These are phyloP conservation scores for Eragrostis curvula DNA, from an alignment of 176 grass and related monocot genomes.

Conservation along the genomic window DNA sequence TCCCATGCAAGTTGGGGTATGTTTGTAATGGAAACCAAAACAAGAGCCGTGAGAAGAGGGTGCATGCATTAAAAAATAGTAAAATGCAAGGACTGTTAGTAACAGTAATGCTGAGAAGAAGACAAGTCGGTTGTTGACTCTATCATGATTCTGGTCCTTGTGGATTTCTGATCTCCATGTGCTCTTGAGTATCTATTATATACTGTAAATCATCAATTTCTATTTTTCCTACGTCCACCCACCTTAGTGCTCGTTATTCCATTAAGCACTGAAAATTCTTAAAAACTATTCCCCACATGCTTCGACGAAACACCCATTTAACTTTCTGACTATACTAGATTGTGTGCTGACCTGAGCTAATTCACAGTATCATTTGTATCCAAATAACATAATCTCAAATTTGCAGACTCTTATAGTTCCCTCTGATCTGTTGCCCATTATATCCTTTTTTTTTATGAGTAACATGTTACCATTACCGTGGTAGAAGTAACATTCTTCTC, in stretches of 20 bases:
- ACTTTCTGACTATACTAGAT: conserved; percentile 11
- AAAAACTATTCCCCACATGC: not conserved
- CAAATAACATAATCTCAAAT: conserved; percentile 28
- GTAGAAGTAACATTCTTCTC: conserved; percentile 35
- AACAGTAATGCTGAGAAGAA: not conserved
- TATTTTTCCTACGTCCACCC: not conserved
- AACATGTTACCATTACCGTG: conserved; percentile 8
- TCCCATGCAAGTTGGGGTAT: not conserved
- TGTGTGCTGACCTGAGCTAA: not conserved
- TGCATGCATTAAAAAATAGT: not conserved
- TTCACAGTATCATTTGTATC: conserved; percentile 16
- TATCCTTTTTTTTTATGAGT: not conserved
- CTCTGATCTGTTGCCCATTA: conserved; percentile 9
- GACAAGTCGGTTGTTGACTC: no score
- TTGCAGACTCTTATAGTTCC: conserved; percentile 28
- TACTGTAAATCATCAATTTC: not conserved
- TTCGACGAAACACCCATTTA: not conserved
- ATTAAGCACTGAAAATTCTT: not conserved
- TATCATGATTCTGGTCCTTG: not conserved
- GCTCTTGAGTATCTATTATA: not conserved
- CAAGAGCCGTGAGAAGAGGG: not conserved
- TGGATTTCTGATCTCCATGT: not conserved
- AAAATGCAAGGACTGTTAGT: not conserved
- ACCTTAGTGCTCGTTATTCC: not conserved
- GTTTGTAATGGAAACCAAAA: not conserved